Conservation (phyloP, 75 land plant species). For the Chamaecyparis obtusa region DNA sequence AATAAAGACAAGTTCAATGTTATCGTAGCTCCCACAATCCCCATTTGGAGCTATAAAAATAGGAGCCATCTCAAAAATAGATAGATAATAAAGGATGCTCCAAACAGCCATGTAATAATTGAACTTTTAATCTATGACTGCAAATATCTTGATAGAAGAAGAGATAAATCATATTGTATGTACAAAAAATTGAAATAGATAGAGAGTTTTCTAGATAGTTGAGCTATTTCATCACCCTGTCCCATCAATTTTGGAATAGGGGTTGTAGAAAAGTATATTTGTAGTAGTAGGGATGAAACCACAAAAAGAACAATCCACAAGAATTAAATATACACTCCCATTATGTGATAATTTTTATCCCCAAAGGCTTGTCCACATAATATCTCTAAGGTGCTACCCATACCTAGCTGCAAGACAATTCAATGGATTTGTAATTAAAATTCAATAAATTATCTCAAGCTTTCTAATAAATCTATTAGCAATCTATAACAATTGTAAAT, state of each 20-base stretch:
- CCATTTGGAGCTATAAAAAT: conserved; percentile 27
- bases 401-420: conserved; percentile 45
- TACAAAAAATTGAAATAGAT: conserved; percentile 34
- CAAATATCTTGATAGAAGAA: conserved; percentile 42
- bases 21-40: conserved; percentile 38
- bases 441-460: too few species aligned
- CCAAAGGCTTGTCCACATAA: conserved; percentile 83
- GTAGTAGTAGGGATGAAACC: conserved; percentile 32
- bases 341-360: conserved; percentile 46
- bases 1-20: conserved; percentile 43
- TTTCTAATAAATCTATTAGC: too few species aligned
- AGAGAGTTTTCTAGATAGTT: conserved; percentile 29
- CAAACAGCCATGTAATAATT: conserved; percentile 34
- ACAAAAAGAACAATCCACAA: conserved; percentile 56
- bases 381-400: conserved; percentile 83
- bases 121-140: conserved; percentile 48
- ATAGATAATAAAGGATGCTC: conserved; percentile 26
- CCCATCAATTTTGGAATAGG: conserved; percentile 41
- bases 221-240: conserved; percentile 29
- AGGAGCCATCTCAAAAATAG: conserved; percentile 44
- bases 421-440: neutral
- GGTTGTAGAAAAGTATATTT: conserved; percentile 44
- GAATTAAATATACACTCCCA: conserved; percentile 67
- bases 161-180: conserved; percentile 29
- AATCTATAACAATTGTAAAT: too few species aligned